These are phyloP conservation scores for Oxytropis ochrocephala DNA, from an alignment of 306 rosid species.

Conservation along the genomic window DNA sequence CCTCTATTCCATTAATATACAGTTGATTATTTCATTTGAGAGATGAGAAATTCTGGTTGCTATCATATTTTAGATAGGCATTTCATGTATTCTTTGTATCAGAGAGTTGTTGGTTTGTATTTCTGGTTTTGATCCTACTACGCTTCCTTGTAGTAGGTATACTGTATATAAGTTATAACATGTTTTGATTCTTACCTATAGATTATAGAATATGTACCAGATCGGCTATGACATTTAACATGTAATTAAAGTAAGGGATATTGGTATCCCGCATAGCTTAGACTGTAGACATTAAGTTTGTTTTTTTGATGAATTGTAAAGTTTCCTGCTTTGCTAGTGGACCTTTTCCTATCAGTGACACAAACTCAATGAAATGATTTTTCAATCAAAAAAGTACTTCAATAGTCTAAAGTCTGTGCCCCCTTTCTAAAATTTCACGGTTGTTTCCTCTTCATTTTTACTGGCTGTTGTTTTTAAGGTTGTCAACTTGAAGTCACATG, in stretches of 20 bases:
- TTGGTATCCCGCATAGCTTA: neutral
- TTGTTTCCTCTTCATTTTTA: neutral
- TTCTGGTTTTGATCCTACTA: neutral
- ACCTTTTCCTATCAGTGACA: neutral
- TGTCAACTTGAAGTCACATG: conserved; percentile 20
- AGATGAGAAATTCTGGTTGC: too few species aligned
- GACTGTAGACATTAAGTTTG: neutral
- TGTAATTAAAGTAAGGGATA: neutral
- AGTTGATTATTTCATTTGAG: too few species aligned
- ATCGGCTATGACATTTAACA: neutral
- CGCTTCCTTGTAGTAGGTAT: conserved; percentile 11
- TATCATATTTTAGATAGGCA: conserved; percentile 1
- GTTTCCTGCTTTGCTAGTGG: neutral
- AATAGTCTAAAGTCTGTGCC: neutral
- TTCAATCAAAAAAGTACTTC: neutral
- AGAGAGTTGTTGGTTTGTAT: neutral
- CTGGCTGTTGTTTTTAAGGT: neutral
- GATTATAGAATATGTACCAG: neutral
- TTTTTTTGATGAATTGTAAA: neutral
- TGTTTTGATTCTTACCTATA: neutral
- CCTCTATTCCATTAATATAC: too few species aligned
- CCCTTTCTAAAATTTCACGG: neutral
- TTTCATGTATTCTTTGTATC: neutral
- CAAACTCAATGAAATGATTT: neutral
- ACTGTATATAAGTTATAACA: neutral